Percentiles rank a stretch among this genome's conserved stretches.
phyloP scores from a whole-genome alignment of 2,329 filamentous ascomycete genomes.

The Pseudogymnoascus sp. region DNA sequence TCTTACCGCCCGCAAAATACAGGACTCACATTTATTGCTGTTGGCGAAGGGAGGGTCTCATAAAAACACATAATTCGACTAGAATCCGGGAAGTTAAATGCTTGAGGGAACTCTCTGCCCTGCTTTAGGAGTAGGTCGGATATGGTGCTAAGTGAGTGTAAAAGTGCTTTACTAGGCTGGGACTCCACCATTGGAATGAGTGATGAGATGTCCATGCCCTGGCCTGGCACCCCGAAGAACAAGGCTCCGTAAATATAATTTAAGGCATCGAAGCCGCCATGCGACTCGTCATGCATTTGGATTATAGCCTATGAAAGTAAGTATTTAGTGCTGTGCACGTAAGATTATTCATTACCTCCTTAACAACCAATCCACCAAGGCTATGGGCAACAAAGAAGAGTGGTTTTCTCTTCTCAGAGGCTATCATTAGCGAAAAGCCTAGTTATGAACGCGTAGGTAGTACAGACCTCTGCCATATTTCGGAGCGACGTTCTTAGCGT shows the following conservation, averaged over 20 bases:
- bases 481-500: neutral
- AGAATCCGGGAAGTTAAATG: constrained; percentile 10
- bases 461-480: neutral
- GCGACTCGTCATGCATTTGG: constrained; percentile 10
- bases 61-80: constrained; percentile 22
- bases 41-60: constrained; percentile 22
- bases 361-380: constrained; percentile 16
- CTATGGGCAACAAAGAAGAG: constrained; percentile 16
- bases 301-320: neutral
- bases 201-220: constrained; percentile 19
- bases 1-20: neutral
- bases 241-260: constrained; percentile 15
- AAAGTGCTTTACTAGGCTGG: constrained; percentile 7
- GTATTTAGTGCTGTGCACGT: neutral
- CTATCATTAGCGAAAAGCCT: neutral
- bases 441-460: neutral
- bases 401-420: neutral
- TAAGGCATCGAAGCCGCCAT: neutral
- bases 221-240: constrained; percentile 19
- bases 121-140: neutral
- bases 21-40: constrained; percentile 13
- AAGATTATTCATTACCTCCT: constrained; percentile 12
- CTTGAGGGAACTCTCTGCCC: neutral
- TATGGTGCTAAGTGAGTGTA: neutral
- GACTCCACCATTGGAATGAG: constrained; percentile 18